These are phyloP conservation scores for Aspergillus sp. DNA, from an alignment of 2,329 filamentous ascomycete species.

Conservation along the genomic window DNA sequence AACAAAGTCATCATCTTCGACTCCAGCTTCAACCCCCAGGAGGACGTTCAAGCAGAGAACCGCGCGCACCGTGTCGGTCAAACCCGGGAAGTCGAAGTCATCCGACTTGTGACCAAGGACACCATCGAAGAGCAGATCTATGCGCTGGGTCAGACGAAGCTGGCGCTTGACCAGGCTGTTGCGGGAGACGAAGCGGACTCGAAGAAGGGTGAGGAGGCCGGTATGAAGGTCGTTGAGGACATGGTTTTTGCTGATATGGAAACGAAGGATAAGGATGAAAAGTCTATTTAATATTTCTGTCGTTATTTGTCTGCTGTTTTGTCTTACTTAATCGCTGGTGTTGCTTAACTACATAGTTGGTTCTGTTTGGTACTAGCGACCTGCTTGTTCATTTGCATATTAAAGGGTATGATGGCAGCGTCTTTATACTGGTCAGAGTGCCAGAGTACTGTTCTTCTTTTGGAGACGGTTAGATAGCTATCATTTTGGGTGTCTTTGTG, in stretches of 20 bases:
- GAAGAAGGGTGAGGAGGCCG: slow-evolving; percentile 44
- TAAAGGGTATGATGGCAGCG: background rate
- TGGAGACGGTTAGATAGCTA: background rate
- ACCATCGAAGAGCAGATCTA: slow-evolving; percentile 94
- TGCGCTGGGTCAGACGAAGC: slow-evolving; percentile 83
- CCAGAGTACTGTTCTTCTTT: slow-evolving; percentile 1
- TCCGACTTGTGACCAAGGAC: slow-evolving; percentile 69
- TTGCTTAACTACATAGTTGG: background rate
- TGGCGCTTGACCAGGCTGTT: slow-evolving; percentile 74
- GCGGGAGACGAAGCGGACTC: slow-evolving; percentile 53
- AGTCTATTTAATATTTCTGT: background rate
- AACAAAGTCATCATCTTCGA: slow-evolving; percentile 99
- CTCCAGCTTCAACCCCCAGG: slow-evolving; percentile 93
- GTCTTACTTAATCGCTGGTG: background rate
- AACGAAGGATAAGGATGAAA: slow-evolving; percentile 9
- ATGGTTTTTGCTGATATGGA: slow-evolving; percentile 43
- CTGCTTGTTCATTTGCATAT: background rate
- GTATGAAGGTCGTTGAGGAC: slow-evolving; percentile 43
- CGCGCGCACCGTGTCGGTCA: slow-evolving; percentile 92
- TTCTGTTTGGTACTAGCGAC: background rate
- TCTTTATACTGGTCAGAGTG: background rate
- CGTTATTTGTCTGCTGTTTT: background rate
- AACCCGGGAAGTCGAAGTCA: slow-evolving; percentile 80
- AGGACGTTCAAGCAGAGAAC: slow-evolving; percentile 97
- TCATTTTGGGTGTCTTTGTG: too few relatives aligned